These are phyloP conservation scores for Elsinoe batatas DNA, from an alignment of 2,329 filamentous ascomycete genomes.

Conservation along the genomic window DNA sequence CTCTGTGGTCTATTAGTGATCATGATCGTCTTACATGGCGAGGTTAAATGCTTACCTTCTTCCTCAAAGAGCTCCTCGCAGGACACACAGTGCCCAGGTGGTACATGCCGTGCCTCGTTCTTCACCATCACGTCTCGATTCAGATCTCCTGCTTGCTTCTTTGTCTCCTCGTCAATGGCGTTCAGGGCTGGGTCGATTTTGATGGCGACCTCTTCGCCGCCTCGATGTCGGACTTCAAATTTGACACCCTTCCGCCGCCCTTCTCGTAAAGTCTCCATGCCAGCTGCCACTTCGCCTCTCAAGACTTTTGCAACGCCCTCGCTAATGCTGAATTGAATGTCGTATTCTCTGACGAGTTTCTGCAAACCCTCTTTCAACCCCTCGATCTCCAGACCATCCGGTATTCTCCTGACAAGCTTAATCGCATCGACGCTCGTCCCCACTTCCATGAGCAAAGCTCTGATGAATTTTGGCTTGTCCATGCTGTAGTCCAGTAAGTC, in stretches of 20 bases:
- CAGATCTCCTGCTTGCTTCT: conserved; percentile 17
- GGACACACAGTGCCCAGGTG: conserved; percentile 31
- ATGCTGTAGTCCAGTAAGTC: conserved; percentile 91
- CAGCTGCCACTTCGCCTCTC: conserved; percentile 72
- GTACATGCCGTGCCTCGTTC: conserved; percentile 17
- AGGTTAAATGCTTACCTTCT: conserved; percentile 24
- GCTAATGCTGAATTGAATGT: conserved; percentile 88
- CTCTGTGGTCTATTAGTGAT: conserved; percentile 32
- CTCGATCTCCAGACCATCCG: conserved; percentile 84
- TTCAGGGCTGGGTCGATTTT: conserved; percentile 25
- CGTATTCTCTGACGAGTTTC: conserved; percentile 89
- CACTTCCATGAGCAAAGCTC: conserved; percentile 82
- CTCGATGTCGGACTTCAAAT: conserved; percentile 60
- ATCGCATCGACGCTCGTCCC: conserved; percentile 91
- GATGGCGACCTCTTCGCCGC: conserved; percentile 26
- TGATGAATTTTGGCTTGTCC: conserved; percentile 94
- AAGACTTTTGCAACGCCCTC: conserved; percentile 80
- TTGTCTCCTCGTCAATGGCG: conserved; percentile 17
- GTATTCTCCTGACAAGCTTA: conserved; percentile 78
- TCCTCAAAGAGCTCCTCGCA: conserved; percentile 30
- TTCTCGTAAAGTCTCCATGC: conserved; percentile 68
- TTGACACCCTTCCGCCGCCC: conserved; percentile 81
- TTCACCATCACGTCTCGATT: conserved; percentile 20
- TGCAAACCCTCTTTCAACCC: conserved; percentile 79
- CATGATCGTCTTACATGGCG: neutral